These are phyloP conservation scores for Rossbeevera mucosa DNA, from an alignment of 768 basidiomycete genomes.

Conservation along the genomic window DNA sequence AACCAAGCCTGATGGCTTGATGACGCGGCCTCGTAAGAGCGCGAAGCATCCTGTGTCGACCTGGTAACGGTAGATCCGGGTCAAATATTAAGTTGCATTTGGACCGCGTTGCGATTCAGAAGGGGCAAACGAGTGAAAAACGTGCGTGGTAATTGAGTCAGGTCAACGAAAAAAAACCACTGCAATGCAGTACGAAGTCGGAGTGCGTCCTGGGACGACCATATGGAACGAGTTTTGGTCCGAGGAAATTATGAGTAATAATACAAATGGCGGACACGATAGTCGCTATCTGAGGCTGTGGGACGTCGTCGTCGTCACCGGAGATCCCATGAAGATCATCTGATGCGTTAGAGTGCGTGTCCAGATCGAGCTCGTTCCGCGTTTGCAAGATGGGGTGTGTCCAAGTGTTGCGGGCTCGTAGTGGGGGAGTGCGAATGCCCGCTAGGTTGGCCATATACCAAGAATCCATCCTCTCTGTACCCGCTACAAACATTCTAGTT, in stretches of 20 bases:
- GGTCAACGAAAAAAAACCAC: conserved; percentile 11
- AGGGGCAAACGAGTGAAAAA: conserved; percentile 10
- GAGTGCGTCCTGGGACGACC: conserved; percentile 21
- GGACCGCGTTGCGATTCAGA: conserved; percentile 15
- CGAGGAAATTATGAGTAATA: conserved; percentile 34
- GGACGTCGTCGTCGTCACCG: conserved; percentile 12
- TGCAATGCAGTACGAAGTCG: conserved; percentile 20
- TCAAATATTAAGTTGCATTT: conserved; percentile 24
- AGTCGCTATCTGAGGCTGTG: conserved; percentile 15
- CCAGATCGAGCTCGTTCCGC: conserved; percentile 22
- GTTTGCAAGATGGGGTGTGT: conserved; percentile 12
- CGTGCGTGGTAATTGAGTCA: conserved; percentile 14
- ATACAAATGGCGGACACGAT: conserved; percentile 19
- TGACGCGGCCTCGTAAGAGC: conserved; percentile 4
- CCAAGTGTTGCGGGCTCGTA: conserved; percentile 8
- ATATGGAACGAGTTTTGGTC: conserved; percentile 17
- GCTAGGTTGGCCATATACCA: conserved; percentile 14
- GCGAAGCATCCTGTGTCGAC: conserved; percentile 2
- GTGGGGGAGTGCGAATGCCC: conserved; percentile 7
- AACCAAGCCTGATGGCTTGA: neutral
- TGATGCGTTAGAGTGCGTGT: conserved; percentile 13
- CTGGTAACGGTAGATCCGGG: conserved; percentile 17
- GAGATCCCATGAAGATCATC: conserved; percentile 25
- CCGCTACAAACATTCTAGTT: conserved; percentile 15
- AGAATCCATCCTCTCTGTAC: conserved; percentile 15